A percentile compares a stretch with the other conserved stretches of the same genome.
Conservation (phyloP, 2,329 filamentous ascomycete species). For the Albifimbria verrucaria region DNA sequence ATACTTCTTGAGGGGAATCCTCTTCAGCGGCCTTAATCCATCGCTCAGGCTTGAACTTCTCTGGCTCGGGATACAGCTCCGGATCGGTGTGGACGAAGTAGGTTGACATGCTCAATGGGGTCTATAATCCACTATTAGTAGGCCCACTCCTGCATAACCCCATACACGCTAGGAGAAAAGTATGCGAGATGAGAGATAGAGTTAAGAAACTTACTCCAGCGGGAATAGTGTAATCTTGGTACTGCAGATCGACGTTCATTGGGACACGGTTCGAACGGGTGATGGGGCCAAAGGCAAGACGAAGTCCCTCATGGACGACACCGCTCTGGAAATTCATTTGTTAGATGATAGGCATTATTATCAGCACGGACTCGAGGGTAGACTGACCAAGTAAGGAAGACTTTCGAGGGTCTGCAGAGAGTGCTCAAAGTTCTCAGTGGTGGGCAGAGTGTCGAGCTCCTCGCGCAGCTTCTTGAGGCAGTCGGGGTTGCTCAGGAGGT, state of each 20-base stretch:
- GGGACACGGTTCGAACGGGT: constrained; percentile 23
- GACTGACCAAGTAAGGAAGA: constrained; percentile 12
- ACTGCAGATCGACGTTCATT: constrained; percentile 21
- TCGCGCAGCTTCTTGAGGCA: constrained; percentile 8
- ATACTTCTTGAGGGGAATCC: constrained; percentile 8
- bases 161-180: neutral
- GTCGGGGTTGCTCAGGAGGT: constrained; percentile 8
- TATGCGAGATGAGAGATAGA: no score
- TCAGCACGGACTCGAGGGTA: neutral
- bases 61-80: constrained; percentile 19
- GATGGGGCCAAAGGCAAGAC: constrained; percentile 10
- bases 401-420: constrained; percentile 10
- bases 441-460: constrained; percentile 7
- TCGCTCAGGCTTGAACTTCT: constrained; percentile 20
- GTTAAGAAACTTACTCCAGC: constrained; percentile 20
- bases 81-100: constrained; percentile 18
- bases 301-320: constrained; percentile 13
- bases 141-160: no score
- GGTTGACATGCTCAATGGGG: constrained; percentile 15
- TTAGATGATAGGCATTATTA: neutral
- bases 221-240: constrained; percentile 28
- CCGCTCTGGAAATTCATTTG: constrained; percentile 7
- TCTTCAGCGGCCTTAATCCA: constrained; percentile 18
- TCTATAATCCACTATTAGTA: constrained; percentile 8
- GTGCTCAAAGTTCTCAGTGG: constrained; percentile 4